phyloP scores from a whole-genome alignment of 176 grass and related monocot species.

The Elymus sibiricus region DNA sequence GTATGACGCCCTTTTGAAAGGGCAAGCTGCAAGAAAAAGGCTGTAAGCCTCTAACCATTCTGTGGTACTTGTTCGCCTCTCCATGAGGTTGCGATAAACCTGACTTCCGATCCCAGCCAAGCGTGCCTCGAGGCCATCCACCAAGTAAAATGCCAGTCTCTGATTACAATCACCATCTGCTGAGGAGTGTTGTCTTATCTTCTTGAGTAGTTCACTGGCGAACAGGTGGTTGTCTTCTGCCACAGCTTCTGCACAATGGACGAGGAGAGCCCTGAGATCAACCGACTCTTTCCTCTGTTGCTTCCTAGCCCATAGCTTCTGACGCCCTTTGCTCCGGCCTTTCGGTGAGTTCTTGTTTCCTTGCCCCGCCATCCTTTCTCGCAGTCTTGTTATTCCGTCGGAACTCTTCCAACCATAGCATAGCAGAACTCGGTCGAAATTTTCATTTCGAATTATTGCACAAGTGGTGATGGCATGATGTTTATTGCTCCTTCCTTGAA shows the following conservation, averaged over 20 bases:
- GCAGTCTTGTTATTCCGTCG: slow-evolving; percentile 17
- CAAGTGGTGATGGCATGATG: slow-evolving; percentile 36
- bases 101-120: too few relatives aligned
- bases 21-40: neutral
- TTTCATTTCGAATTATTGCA: slow-evolving; percentile 36
- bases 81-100: too few relatives aligned
- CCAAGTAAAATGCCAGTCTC: too few relatives aligned
- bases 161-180: too few relatives aligned
- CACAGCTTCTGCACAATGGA: too few relatives aligned
- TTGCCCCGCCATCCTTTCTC: slow-evolving; percentile 37
- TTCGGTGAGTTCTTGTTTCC: slow-evolving; percentile 10
- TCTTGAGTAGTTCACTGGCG: too few relatives aligned
- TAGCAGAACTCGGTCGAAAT: slow-evolving; percentile 52
- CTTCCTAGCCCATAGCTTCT: slow-evolving; percentile 23
- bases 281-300: slow-evolving; percentile 10
- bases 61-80: too few relatives aligned
- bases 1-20: slow-evolving; percentile 31
- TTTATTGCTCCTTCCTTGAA: slow-evolving; percentile 38
- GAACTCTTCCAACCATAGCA: neutral
- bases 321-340: too few relatives aligned
- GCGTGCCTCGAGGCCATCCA: too few relatives aligned
- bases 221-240: too few relatives aligned
- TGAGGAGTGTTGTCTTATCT: too few relatives aligned
- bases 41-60: too few relatives aligned
- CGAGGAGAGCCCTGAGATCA: slow-evolving; percentile 49